phyloP scores from a whole-genome alignment of 75 land plant species.

The Picea glauca region DNA sequence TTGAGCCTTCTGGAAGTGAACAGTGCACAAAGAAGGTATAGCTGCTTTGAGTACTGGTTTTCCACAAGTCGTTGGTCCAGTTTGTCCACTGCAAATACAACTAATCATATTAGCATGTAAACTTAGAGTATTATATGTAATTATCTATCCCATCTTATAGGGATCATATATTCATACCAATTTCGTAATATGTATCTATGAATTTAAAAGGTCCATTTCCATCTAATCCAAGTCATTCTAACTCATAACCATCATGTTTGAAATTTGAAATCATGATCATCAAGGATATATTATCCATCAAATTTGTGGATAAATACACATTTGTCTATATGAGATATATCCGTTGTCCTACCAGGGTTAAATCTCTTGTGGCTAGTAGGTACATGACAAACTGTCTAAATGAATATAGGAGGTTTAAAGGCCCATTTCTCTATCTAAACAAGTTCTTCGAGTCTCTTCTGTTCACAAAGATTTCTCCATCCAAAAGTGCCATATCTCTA shows the following conservation, averaged over 20 bases:
- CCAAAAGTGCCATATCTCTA: not conserved
- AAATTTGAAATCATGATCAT: not conserved
- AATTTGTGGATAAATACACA: not conserved
- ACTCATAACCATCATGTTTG: too few relatives aligned
- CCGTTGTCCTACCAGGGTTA: not conserved
- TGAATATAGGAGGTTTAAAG: not conserved
- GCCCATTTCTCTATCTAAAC: not conserved
- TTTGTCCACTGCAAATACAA: slow-evolving; percentile 36
- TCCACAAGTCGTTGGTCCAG: slow-evolving; percentile 57
- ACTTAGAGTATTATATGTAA: not conserved
- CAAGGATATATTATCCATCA: not conserved
- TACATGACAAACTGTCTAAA: not conserved
- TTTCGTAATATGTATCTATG: too few relatives aligned
- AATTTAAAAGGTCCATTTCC: too few relatives aligned
- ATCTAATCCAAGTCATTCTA: too few relatives aligned
- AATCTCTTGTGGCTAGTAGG: not conserved
- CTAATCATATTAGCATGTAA: not conserved
- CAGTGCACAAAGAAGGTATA: slow-evolving; percentile 55
- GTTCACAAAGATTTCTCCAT: not conserved
- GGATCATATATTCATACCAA: too few relatives aligned
- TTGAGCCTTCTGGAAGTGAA: slow-evolving; percentile 64
- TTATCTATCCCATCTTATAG: too few relatives aligned
- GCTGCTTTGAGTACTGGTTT: slow-evolving; percentile 76
- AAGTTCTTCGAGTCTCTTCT: not conserved
- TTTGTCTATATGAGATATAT: not conserved